Evolutionary conservation across 345 rosid genomes (phyloP), one percentile per base, ranked within the genome.

Genomic region (Populus tremula): DNA sequence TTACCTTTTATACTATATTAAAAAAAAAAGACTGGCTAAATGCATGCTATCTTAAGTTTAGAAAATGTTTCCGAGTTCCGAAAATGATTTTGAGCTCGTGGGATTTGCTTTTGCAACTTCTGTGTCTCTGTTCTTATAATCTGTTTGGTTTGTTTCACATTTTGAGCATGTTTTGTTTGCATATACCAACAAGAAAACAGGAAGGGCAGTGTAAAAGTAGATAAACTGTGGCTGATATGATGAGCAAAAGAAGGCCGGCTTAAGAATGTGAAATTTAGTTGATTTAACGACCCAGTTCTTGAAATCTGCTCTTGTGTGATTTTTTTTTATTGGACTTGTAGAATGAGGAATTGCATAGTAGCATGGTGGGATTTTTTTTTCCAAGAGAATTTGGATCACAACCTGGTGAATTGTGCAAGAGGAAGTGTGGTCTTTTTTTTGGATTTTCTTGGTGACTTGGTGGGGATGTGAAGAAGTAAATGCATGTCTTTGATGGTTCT

Each of bases 11-110:
- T 21, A 59, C 29, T 5, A 59, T 23, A 59, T n/a, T n/a, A n/a
- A 6, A 6, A 53, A 49, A 54, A 21, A 54, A 54, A 49, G 61
- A 21, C 8, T 21, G 53, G 27, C 71, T 49, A 47, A 67, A 72
- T 81, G 77, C 77, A 36, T 72, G 64, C 64, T 23, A 5, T 76
- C 61, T 73, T 27, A 56, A 47, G 18, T 39, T 70, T 33, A 9
- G 49, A 71, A 59, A 16, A 62, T 61, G 17, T 25, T 74, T 39
- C 18, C 20, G 63, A 43, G 73, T 68, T 38, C 67, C 23, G n/a
- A 73, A 27, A 23, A 50, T 47, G 35, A 64, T 38, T 59, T 31
- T 49, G 47, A 10, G 29, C 0, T 59, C 63, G n/a, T n/a, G 29
- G 63, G 63, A n/a, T n/a, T 59, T 53, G n/a, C 25, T 59, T 59